Evolutionary conservation across 2,329 filamentous ascomycete species (phyloP).

Genomic region (Diaporthe vexans): DNA sequence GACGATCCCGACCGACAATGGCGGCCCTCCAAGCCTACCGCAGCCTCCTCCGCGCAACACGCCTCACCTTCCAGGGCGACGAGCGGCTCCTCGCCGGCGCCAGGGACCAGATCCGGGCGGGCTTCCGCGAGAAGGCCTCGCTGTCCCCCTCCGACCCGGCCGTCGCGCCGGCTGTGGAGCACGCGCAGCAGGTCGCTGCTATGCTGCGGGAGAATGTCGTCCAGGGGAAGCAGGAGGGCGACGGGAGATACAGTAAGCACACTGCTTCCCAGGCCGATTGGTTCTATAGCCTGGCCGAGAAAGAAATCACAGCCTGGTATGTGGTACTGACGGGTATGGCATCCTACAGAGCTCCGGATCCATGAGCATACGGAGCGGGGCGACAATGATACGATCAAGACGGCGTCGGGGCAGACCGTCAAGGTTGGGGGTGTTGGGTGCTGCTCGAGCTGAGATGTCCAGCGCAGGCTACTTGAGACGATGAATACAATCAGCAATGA

Average conservation of each 20-base stretch:
- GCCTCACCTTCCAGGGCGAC: constrained; percentile 89
- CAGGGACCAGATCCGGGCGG: constrained; percentile 77
- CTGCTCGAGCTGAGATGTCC: constrained; percentile 34
- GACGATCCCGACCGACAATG: constrained; percentile 56
- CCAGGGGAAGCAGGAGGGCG: constrained; percentile 75
- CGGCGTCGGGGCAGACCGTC: constrained; percentile 57
- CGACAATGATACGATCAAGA: constrained; percentile 92
- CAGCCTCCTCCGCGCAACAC: constrained; percentile 82
- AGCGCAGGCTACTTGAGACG: background rate
- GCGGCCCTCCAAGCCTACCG: constrained; percentile 86
- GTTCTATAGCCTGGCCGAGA: no score
- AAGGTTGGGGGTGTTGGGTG: constrained; percentile 49
- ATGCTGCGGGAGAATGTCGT: constrained; percentile 89
- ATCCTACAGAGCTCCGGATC: constrained; percentile 80
- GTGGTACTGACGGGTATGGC: background rate
- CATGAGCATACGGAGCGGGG: constrained; percentile 92
- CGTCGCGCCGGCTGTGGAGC: constrained; percentile 75
- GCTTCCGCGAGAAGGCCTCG: constrained; percentile 78
- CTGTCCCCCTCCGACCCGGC: constrained; percentile 71
- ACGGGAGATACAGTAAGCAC: constrained; percentile 71
- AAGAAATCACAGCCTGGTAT: no score
- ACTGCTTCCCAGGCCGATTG: no score
- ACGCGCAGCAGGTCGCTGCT: constrained; percentile 86
- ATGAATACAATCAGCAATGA: background rate
- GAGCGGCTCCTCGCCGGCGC: constrained; percentile 77